A percentile compares a stretch with the other conserved stretches of the same genome.
Conservation (phyloP, 306 rosid genomes). For the Pachyrhizus erosus region DNA sequence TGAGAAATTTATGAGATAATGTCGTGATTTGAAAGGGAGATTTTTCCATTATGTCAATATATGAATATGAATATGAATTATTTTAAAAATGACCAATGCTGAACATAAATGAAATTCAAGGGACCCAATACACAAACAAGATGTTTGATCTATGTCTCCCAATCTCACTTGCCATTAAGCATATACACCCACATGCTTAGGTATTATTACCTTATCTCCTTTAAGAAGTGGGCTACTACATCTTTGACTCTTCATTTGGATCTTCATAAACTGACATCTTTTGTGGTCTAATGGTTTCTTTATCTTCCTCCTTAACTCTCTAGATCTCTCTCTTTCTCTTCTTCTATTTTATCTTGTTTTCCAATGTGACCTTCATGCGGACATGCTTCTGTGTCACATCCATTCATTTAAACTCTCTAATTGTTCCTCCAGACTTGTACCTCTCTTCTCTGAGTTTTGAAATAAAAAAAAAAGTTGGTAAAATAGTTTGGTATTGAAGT, state of each 20-base stretch:
- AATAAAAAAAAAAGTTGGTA: background rate
- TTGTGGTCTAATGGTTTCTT: slow-evolving; percentile 35
- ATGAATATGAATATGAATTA: background rate
- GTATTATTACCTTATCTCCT: slow-evolving; percentile 54
- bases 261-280: slow-evolving; percentile 9
- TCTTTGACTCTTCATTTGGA: slow-evolving; percentile 61
- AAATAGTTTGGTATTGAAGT: background rate
- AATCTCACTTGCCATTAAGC: slow-evolving; percentile 32
- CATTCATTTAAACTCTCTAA: slow-evolving; percentile 9
- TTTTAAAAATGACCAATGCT: slow-evolving; percentile 9
- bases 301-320: slow-evolving; percentile 19
- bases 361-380: slow-evolving; percentile 29
- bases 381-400: slow-evolving; percentile 26
- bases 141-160: slow-evolving; percentile 60
- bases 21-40: slow-evolving; percentile 42
- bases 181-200: slow-evolving; percentile 52
- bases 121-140: slow-evolving; percentile 51
- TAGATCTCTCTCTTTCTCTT: background rate
- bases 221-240: slow-evolving; percentile 32
- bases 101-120: slow-evolving; percentile 35
- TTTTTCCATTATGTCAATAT: slow-evolving; percentile 40
- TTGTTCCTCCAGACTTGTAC: background rate
- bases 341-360: background rate
- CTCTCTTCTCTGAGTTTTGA: background rate
- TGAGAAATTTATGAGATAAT: slow-evolving; percentile 17